Evolutionary conservation across 1,284 basidiomycete species (phyloP).

Genomic region (Lignosus rhinocerotis): DNA sequence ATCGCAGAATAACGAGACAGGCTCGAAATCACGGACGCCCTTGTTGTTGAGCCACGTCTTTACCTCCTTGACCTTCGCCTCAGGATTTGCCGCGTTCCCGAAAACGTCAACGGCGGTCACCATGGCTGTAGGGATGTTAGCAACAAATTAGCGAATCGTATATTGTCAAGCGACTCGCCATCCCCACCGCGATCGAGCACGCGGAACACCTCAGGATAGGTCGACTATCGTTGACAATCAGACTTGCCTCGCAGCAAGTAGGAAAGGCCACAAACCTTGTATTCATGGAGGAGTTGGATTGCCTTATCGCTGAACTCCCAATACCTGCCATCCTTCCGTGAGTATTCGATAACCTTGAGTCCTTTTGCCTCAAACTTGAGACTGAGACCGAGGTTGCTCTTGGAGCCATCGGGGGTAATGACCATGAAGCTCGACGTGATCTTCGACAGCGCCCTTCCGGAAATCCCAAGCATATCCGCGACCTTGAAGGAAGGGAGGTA

Average conservation of each 20-base stretch:
- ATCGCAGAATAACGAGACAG: constrained; percentile 91
- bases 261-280: constrained; percentile 56
- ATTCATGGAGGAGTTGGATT: constrained; percentile 79
- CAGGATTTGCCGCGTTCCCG: constrained; percentile 54
- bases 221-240: constrained; percentile 40
- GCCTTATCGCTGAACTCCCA: constrained; percentile 97
- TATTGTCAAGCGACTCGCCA: constrained; percentile 44
- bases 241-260: background rate
- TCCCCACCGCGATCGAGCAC: constrained; percentile 69
- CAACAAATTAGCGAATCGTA: background rate
- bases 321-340: constrained; percentile 77
- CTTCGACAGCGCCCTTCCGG: constrained; percentile 78
- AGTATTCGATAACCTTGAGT: constrained; percentile 95
- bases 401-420: constrained; percentile 69
- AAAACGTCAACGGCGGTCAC: constrained; percentile 77
- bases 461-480: constrained; percentile 70
- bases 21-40: constrained; percentile 89
- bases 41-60: constrained; percentile 87
- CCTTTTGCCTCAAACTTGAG: constrained; percentile 97
- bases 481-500: constrained; percentile 81
- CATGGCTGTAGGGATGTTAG: constrained; percentile 55
- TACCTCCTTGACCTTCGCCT: constrained; percentile 74
- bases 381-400: constrained; percentile 90
- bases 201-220: constrained; percentile 82
- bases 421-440: constrained; percentile 95